Conservation (phyloP, 805 yeast species). For the Ogataea methanolica region DNA sequence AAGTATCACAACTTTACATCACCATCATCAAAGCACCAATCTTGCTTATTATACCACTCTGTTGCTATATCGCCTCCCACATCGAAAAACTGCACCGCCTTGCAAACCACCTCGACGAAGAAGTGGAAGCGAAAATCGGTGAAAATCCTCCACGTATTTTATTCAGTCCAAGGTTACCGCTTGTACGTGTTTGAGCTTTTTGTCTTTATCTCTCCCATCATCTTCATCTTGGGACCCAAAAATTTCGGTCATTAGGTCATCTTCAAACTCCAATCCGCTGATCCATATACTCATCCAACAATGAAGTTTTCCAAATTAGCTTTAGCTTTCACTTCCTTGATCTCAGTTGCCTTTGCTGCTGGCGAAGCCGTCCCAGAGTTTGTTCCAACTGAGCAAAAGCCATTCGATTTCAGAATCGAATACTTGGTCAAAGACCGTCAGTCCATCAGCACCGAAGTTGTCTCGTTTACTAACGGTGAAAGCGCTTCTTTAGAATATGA, state of each 20-base stretch:
- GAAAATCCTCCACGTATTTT: too few species aligned
- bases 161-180: too few species aligned
- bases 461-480: slow-evolving; percentile 47
- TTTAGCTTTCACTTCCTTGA: slow-evolving; percentile 13
- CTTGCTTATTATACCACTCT: too few species aligned
- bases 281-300: not conserved
- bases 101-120: too few species aligned
- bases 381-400: slow-evolving; percentile 32
- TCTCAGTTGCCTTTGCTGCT: slow-evolving; percentile 14
- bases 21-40: too few species aligned
- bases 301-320: slow-evolving; percentile 20
- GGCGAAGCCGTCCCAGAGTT: slow-evolving; percentile 21
- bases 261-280: not conserved
- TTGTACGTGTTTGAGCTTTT: too few species aligned
- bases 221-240: not conserved
- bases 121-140: too few species aligned
- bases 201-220: not conserved
- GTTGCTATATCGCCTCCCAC: too few species aligned
- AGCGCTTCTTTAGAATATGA: slow-evolving; percentile 46
- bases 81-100: too few species aligned
- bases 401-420: slow-evolving; percentile 42
- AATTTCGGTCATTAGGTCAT: not conserved
- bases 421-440: slow-evolving; percentile 47
- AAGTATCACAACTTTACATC: too few species aligned
- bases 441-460: slow-evolving; percentile 33